phyloP scores from a whole-genome alignment of 2,329 filamentous ascomycete species.

The Paracoccidioides brasiliensis region DNA sequence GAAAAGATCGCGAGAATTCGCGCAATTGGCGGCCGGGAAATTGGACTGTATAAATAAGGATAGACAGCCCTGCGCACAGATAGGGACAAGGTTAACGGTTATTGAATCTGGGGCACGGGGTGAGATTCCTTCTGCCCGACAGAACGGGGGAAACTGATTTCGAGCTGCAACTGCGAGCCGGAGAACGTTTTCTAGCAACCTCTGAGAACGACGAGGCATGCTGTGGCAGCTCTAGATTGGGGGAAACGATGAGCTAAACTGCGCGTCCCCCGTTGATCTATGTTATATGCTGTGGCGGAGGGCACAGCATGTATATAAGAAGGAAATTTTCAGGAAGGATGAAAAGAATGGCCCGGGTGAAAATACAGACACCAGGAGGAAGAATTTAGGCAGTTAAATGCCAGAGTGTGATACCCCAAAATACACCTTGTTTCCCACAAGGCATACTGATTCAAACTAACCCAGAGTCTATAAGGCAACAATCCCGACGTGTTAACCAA shows the following conservation, averaged over 20 bases:
- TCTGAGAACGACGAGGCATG: constrained; percentile 18
- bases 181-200: background rate
- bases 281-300: background rate
- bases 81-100: constrained; percentile 30
- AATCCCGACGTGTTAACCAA: background rate
- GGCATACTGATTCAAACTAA: background rate
- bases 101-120: background rate
- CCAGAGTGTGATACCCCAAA: background rate
- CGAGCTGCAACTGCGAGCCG: background rate
- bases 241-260: background rate
- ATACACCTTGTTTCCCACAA: background rate
- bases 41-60: constrained; percentile 49
- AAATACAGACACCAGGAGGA: background rate
- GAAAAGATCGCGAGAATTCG: constrained; percentile 39
- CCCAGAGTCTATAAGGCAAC: background rate
- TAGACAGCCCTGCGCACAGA: constrained; percentile 50
- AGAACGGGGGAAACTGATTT: background rate
- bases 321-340: background rate
- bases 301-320: background rate
- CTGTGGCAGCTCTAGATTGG: constrained; percentile 20
- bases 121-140: background rate
- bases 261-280: background rate
- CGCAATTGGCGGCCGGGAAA: constrained; percentile 41
- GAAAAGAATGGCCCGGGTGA: background rate
- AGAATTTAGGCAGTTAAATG: background rate